Percentiles rank a stretch among this genome's conserved stretches.
phyloP scores from a whole-genome alignment of 106 monocot genomes.

The Amphibolis antarctica region DNA sequence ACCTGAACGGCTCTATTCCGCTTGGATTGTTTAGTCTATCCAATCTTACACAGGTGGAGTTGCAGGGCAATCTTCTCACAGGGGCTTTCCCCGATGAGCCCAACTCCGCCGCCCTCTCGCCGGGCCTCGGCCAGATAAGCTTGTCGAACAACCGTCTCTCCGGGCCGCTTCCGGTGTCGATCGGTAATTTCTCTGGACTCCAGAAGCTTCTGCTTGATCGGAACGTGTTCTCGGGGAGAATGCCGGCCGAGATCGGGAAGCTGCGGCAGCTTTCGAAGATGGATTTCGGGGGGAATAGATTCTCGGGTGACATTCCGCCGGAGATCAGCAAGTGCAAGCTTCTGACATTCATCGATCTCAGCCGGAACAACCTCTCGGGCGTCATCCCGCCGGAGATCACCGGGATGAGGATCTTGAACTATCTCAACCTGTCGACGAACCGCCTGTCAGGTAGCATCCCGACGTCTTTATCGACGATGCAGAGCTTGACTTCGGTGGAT shows the following conservation, averaged over 20 bases:
- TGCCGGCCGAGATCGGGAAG: constrained; percentile 60
- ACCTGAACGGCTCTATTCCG: constrained; percentile 67
- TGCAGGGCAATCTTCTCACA: constrained; percentile 60
- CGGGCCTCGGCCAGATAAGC: constrained; percentile 26
- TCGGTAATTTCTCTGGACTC: constrained; percentile 56
- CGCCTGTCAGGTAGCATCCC: constrained; percentile 60
- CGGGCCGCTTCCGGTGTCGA: constrained; percentile 41
- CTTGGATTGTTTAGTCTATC: constrained; percentile 39
- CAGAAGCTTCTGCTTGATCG: constrained; percentile 74
- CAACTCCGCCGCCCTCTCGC: not conserved
- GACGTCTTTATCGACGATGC: constrained; percentile 52
- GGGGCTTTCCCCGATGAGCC: constrained; percentile 36
- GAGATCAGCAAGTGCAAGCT: constrained; percentile 53
- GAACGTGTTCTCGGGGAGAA: constrained; percentile 47
- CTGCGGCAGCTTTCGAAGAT: constrained; percentile 74
- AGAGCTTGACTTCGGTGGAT: constrained; percentile 71
- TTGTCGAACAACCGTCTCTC: constrained; percentile 57
- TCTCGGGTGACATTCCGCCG: constrained; percentile 31
- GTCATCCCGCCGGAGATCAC: constrained; percentile 41
- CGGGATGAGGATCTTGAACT: constrained; percentile 68
- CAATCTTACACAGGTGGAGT: constrained; percentile 53
- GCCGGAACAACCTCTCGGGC: constrained; percentile 42
- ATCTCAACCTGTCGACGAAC: constrained; percentile 67
- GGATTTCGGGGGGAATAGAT: constrained; percentile 46
- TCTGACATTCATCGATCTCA: constrained; percentile 50